phyloP scores from a whole-genome alignment of 1,284 basidiomycete genomes.

The Naganishia cerealis region DNA sequence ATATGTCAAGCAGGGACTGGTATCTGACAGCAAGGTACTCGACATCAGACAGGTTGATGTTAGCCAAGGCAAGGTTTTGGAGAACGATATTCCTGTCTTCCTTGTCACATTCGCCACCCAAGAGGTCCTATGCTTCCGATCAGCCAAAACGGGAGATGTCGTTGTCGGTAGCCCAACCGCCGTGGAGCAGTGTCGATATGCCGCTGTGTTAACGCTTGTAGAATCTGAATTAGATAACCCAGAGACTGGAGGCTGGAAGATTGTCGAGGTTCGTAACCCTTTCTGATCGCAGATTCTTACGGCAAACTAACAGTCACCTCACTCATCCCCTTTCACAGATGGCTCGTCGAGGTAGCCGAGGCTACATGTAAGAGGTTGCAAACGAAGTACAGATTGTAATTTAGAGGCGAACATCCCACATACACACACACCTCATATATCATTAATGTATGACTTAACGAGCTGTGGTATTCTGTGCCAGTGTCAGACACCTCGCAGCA shows the following conservation, averaged over 20 bases:
- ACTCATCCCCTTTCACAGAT: background rate
- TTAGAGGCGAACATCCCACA: conserved; percentile 9
- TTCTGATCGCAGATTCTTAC: background rate
- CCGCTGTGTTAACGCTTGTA: conserved; percentile 82
- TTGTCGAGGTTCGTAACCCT: conserved; percentile 73
- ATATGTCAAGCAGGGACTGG: conserved; percentile 82
- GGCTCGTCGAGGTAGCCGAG: conserved; percentile 27
- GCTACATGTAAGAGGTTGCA: conserved; percentile 24
- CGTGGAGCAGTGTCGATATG: conserved; percentile 91
- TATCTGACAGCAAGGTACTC: conserved; percentile 85
- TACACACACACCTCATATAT: conserved; percentile 24
- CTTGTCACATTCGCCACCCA: conserved; percentile 92
- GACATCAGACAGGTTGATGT: conserved; percentile 95
- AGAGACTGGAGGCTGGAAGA: conserved; percentile 96
- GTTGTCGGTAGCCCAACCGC: conserved; percentile 81
- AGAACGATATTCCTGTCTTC: conserved; percentile 84
- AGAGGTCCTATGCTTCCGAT: conserved; percentile 88
- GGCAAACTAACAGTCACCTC: background rate
- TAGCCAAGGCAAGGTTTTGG: conserved; percentile 72
- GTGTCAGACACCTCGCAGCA: background rate
- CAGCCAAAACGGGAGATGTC: conserved; percentile 80
- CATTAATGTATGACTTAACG: background rate
- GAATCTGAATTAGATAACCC: conserved; percentile 85
- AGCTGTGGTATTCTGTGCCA: background rate
- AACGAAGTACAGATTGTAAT: conserved; percentile 7